phyloP scores from a whole-genome alignment of 345 rosid species.

The Hypericum androsaemum region DNA sequence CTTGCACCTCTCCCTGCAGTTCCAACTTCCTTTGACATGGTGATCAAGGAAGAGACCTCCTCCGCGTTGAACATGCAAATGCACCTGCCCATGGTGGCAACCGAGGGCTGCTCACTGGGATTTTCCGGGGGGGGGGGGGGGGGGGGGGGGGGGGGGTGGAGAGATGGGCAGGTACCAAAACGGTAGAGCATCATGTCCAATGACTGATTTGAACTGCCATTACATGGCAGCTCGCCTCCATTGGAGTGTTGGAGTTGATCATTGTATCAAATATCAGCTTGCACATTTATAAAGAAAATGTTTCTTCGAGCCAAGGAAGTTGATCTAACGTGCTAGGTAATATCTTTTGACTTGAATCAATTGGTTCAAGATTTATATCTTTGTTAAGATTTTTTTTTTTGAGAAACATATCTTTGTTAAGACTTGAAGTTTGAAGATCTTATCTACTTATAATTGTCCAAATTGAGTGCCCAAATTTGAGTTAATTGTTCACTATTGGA shows the following conservation, averaged over 20 bases:
- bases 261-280: too few species aligned
- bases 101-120: constrained; percentile 34
- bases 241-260: constrained; percentile 39
- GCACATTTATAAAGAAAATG: too few species aligned
- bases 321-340: too few species aligned
- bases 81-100: constrained; percentile 33
- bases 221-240: constrained; percentile 36
- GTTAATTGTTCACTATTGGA: too few species aligned
- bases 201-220: constrained; percentile 47
- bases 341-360: too few species aligned
- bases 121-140: constrained; percentile 41
- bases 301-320: too few species aligned
- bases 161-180: constrained; percentile 29
- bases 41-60: constrained; percentile 30
- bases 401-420: too few species aligned
- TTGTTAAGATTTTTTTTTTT: too few species aligned
- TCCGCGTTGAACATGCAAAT: constrained; percentile 35
- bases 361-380: too few species aligned
- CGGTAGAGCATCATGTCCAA: constrained; percentile 31
- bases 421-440: too few species aligned
- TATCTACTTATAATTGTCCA: too few species aligned
- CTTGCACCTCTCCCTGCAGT: constrained; percentile 36
- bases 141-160: constrained; percentile 14
- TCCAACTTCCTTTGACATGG: constrained; percentile 36
- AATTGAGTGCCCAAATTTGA: too few species aligned